A percentile compares a stretch with the other conserved stretches of the same genome.
phyloP scores from a whole-genome alignment of 306 rosid genomes.

The Gleditsia sinensis region DNA sequence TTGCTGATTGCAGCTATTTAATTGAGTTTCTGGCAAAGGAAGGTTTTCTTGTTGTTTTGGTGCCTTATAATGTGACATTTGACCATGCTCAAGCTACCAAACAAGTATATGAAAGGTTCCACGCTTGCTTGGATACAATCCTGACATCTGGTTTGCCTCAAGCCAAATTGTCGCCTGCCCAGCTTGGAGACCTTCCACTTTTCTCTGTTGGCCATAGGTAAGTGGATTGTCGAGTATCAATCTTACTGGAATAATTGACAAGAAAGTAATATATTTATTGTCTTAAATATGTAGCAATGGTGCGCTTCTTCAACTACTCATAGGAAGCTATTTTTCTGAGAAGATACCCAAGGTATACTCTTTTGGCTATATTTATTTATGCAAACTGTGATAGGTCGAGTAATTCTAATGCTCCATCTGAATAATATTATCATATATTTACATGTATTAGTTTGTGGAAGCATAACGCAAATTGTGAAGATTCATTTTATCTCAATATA shows the following conservation, averaged over 20 bases:
- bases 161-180: conserved; percentile 62
- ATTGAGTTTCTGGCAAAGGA: conserved; percentile 73
- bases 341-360: conserved; percentile 56
- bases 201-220: conserved; percentile 94
- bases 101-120: conserved; percentile 80
- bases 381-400: too few species aligned
- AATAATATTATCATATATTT: not conserved
- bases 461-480: conserved; percentile 26
- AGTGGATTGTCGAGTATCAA: conserved; percentile 30
- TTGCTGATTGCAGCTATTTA: conserved; percentile 61
- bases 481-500: conserved; percentile 34
- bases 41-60: conserved; percentile 75
- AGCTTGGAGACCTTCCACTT: conserved; percentile 67
- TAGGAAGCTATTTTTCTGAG: conserved; percentile 56
- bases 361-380: conserved; percentile 16
- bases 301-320: conserved; percentile 57
- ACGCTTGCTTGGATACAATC: conserved; percentile 65
- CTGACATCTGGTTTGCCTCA: conserved; percentile 70
- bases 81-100: conserved; percentile 75
- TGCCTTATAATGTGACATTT: conserved; percentile 92
- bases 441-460: conserved; percentile 25
- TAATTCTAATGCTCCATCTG: conserved; percentile 16
- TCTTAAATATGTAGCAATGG: conserved; percentile 44
- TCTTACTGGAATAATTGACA: conserved; percentile 29
- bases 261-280: conserved; percentile 15